Conservation (phyloP, 2,329 filamentous ascomycete genomes). For the Cryphonectria japonica region DNA sequence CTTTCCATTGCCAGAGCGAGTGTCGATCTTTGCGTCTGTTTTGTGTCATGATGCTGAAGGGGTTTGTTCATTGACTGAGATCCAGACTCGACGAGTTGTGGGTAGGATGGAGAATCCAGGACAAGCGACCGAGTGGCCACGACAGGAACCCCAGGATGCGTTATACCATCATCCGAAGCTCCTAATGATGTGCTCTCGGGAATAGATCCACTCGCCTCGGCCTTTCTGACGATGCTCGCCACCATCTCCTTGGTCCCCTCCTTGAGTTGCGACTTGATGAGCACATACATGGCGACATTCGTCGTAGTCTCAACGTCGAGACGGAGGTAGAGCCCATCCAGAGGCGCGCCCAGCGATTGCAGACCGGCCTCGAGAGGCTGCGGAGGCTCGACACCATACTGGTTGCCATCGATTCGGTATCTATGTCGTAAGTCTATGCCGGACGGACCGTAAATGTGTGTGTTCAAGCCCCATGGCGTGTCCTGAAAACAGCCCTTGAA, state of each 20-base stretch:
- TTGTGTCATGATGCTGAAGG: background rate
- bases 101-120: background rate
- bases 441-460: background rate
- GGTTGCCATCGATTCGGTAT: background rate
- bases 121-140: background rate
- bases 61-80: background rate
- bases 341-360: background rate
- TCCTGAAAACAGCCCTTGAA: background rate
- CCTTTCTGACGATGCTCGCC: background rate
- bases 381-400: background rate
- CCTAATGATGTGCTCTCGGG: background rate
- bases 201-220: background rate
- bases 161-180: background rate
- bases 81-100: background rate
- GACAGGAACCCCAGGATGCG: background rate
- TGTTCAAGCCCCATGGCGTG: background rate
- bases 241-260: background rate
- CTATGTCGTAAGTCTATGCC: background rate
- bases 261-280: background rate
- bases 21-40: background rate
- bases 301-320: background rate
- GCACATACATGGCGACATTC: background rate
- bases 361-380: background rate
- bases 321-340: background rate
- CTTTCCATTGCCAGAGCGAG: background rate